Percentiles rank a stretch among this genome's conserved stretches.
phyloP scores from a whole-genome alignment of 2,329 filamentous ascomycete genomes.

The Venturia asperata region DNA sequence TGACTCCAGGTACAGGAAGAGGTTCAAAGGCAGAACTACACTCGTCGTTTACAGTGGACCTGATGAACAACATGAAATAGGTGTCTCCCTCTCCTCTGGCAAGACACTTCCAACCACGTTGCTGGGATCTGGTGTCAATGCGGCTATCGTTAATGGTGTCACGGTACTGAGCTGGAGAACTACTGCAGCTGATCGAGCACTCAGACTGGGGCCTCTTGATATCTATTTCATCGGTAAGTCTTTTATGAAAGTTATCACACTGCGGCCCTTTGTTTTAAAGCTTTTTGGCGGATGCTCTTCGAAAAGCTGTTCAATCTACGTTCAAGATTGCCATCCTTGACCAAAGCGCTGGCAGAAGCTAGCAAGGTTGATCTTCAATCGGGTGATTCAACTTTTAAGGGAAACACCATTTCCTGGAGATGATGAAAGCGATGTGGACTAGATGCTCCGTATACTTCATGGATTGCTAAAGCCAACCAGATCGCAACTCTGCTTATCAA shows the following conservation, averaged over 20 bases:
- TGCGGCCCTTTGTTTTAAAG: neutral
- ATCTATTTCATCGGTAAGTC: constrained; percentile 50
- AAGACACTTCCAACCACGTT: neutral
- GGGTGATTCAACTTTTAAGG: neutral
- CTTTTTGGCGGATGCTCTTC: neutral
- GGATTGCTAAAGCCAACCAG: constrained; percentile 25
- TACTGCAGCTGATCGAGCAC: constrained; percentile 42
- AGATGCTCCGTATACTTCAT: neutral
- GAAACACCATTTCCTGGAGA: neutral
- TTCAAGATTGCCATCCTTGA: neutral
- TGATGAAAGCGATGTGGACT: neutral
- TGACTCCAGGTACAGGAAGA: constrained; percentile 53
- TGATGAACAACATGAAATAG: constrained; percentile 57
- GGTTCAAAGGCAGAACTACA: constrained; percentile 51
- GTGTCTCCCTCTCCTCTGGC: constrained; percentile 32
- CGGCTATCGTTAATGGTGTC: constrained; percentile 35
- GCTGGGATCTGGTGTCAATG: constrained; percentile 17
- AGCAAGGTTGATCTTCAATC: neutral
- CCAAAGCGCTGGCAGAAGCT: neutral
- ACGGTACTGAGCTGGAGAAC: constrained; percentile 51
- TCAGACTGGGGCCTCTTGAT: constrained; percentile 38
- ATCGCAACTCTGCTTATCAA: constrained; percentile 60
- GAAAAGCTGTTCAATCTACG: neutral
- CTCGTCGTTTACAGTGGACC: constrained; percentile 58
- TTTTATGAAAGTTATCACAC: neutral